These are phyloP conservation scores for Zymoseptoria crescenta DNA, from an alignment of 2,329 filamentous ascomycete genomes.

Conservation along the genomic window DNA sequence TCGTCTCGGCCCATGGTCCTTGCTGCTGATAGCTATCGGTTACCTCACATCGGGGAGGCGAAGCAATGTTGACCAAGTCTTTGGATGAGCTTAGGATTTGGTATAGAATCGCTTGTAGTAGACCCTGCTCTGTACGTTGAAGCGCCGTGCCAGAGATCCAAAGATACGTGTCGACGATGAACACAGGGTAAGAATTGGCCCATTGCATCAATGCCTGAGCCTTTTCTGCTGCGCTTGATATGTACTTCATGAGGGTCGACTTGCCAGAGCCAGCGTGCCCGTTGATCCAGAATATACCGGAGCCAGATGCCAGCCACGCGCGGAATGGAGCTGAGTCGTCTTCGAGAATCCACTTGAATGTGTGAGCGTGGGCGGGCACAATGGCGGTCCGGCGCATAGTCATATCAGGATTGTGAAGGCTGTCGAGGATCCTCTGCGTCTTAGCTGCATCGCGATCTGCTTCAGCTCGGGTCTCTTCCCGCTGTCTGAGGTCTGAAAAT, in stretches of 20 bases:
- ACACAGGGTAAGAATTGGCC: neutral
- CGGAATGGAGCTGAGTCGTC: neutral
- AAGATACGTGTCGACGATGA: slow-evolving; percentile 4
- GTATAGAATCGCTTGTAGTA: slow-evolving; percentile 9
- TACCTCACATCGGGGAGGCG: neutral
- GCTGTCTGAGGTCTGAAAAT: neutral
- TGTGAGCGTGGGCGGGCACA: neutral
- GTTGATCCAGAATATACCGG: slow-evolving; percentile 4
- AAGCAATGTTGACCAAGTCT: neutral
- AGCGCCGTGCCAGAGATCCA: slow-evolving; percentile 9
- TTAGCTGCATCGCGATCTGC: neutral
- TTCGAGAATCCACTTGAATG: neutral
- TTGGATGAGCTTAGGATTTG: slow-evolving; percentile 9
- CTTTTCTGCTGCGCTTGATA: neutral
- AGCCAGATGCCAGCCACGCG: neutral
- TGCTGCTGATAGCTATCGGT: neutral
- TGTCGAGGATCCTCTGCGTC: neutral
- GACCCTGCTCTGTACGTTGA: slow-evolving; percentile 10
- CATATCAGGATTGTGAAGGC: neutral
- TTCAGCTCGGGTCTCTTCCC: neutral
- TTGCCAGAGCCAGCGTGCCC: slow-evolving; percentile 12
- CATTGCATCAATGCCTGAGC: neutral
- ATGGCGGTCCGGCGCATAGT: neutral
- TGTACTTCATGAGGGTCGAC: slow-evolving; percentile 11
- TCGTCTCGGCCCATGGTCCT: slow-evolving; percentile 1